These are phyloP conservation scores for Kalanchoe fedtschenkoi DNA, from an alignment of 164 flowering plant genomes.

Conservation along the genomic window DNA sequence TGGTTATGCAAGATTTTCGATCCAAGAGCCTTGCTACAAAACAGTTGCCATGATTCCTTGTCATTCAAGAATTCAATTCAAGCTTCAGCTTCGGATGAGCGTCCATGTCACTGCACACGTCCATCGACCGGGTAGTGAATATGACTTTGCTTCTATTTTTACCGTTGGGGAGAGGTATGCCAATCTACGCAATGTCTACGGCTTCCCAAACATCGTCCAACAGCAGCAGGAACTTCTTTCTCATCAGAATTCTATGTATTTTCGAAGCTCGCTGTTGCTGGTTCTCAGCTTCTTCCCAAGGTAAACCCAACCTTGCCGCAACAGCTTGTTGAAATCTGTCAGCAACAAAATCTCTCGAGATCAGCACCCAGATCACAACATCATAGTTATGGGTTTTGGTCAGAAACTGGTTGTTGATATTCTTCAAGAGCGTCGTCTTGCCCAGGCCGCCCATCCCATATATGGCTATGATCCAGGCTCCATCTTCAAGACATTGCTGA, in stretches of 20 bases:
- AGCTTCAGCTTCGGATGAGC: constrained; percentile 16
- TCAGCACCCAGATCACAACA: constrained; percentile 17
- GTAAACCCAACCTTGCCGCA: constrained; percentile 15
- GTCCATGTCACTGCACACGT: constrained; percentile 22
- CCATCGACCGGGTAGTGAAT: constrained; percentile 17
- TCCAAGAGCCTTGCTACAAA: constrained; percentile 12
- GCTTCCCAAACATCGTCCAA: constrained; percentile 29
- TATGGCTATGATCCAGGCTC: constrained; percentile 12
- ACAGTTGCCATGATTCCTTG: constrained; percentile 20
- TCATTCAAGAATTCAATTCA: constrained; percentile 15
- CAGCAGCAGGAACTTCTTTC: constrained; percentile 18
- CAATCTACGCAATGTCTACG: constrained; percentile 14
- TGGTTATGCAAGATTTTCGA: constrained; percentile 8
- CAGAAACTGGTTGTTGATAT: constrained; percentile 13
- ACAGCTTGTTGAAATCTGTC: constrained; percentile 14
- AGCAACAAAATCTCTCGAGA: constrained; percentile 15
- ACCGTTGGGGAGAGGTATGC: constrained; percentile 20
- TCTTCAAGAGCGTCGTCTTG: constrained; percentile 19
- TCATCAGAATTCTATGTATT: constrained; percentile 10
- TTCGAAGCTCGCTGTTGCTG: constrained; percentile 6
- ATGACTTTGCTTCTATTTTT: constrained; percentile 21
- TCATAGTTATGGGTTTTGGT: constrained; percentile 12
- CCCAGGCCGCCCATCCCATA: constrained; percentile 23
- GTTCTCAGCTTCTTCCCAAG: constrained; percentile 15
- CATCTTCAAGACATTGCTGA: constrained; percentile 11